Conservation (phyloP, 208 protist genomes). For the Herpetomonas muscarum region DNA sequence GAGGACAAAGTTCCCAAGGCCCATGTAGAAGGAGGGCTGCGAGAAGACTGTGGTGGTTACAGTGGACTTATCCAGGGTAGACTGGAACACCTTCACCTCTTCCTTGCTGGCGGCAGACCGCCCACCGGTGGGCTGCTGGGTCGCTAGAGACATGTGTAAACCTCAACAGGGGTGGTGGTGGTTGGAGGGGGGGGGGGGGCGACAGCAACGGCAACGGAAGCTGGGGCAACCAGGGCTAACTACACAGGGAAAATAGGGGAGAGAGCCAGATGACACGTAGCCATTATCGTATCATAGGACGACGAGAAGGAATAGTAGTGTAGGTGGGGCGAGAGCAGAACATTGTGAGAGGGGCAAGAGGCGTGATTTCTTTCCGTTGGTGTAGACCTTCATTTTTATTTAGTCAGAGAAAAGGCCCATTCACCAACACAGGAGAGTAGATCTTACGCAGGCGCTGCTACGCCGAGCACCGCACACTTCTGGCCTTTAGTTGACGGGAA, state of each 20-base stretch:
- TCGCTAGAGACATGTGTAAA: neutral
- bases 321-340: too few species aligned
- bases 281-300: too few species aligned
- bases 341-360: too few species aligned
- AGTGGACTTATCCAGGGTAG: constrained; percentile 62
- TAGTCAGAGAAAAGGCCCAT: too few species aligned
- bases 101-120: constrained; percentile 9
- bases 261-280: neutral
- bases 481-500: too few species aligned
- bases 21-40: constrained; percentile 82
- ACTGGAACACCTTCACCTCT: constrained; percentile 81
- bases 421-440: too few species aligned
- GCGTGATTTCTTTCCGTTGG: too few species aligned
- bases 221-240: neutral
- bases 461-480: too few species aligned
- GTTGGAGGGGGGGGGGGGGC: neutral
- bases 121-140: neutral
- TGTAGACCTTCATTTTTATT: too few species aligned
- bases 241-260: neutral
- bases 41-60: constrained; percentile 68
- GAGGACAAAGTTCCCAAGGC: constrained; percentile 56
- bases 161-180: neutral
- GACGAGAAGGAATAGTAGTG: too few species aligned
- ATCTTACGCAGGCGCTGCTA: too few species aligned
- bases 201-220: neutral